Percentiles rank a stretch among this genome's conserved stretches.
Evolutionary conservation across 2,329 filamentous ascomycete species (phyloP).

Genomic region (Sarocladium kiliense): DNA sequence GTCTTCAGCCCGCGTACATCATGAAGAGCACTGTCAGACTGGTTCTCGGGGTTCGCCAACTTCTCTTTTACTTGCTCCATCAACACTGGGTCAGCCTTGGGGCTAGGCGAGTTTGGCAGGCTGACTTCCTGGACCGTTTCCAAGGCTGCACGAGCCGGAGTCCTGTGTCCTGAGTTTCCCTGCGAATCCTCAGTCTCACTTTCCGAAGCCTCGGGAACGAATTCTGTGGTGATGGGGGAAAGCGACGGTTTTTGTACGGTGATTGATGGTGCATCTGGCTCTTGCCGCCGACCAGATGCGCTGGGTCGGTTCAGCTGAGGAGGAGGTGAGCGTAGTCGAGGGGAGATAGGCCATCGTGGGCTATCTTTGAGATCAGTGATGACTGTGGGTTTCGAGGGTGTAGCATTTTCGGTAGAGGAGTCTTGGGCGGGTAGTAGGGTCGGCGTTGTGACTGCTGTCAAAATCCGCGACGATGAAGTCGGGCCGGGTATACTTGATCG

Average conservation of each 20-base stretch:
- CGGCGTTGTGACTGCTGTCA: conserved; percentile 65
- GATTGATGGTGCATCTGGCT: conserved; percentile 46
- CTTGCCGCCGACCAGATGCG: conserved; percentile 39
- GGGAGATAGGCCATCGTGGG: conserved; percentile 72
- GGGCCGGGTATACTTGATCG: conserved; percentile 52
- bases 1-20: conserved; percentile 39
- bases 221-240: conserved; percentile 37
- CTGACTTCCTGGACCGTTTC: conserved; percentile 93
- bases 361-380: conserved; percentile 48
- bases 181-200: conserved; percentile 48
- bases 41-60: conserved; percentile 34
- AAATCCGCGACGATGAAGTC: conserved; percentile 58
- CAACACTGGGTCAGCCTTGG: conserved; percentile 35
- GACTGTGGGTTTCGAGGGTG: conserved; percentile 55
- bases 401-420: conserved; percentile 52
- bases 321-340: conserved; percentile 72
- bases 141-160: conserved; percentile 59
- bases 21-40: conserved; percentile 34
- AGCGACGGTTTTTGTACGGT: conserved; percentile 48
- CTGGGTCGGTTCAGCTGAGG: conserved; percentile 47
- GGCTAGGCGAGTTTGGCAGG: conserved; percentile 64
- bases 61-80: conserved; percentile 49
- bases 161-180: conserved; percentile 47
- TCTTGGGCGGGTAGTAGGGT: conserved; percentile 61
- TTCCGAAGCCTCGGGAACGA: conserved; percentile 36